Evolutionary conservation across 1,284 basidiomycete genomes (phyloP), one percentile per base, ranked within the genome.

Genomic region (Hemileia vastatrix): DNA sequence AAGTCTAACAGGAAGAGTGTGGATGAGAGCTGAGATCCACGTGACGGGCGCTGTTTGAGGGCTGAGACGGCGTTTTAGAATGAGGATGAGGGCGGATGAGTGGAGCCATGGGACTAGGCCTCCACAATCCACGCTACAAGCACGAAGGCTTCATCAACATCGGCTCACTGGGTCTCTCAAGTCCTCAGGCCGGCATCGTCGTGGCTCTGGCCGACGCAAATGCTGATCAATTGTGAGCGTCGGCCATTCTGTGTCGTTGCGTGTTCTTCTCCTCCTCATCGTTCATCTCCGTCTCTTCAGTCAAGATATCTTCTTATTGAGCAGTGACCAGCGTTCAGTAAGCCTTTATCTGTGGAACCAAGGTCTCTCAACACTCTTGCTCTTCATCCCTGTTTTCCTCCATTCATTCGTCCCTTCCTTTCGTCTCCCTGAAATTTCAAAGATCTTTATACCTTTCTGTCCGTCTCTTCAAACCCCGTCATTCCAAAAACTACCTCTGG

Each of bases 131-230:
- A 75, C 81, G 89, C 47, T 95, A 92, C 79, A 85, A 82, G n/a
- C 83, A 86, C 57, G 93, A 94, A 70, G 83, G 86, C 0, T 81
- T 97, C 51, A 80, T 95, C 64, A 80, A 84, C 67, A 86, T 90
- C 1, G 93, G 91, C 1, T 77, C 83, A 0, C 80, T 95, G 69
- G 93, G 92, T 0, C 78, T 98, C 18, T 69, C 68, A 18, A 81
- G 81, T 43, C 79, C 79, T n/a, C 81, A 74, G 18, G 67, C 83
- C 44, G 84, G 83, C 21, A 82, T 87, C 61, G 81, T 95, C 27
- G 81, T 89, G 53, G 93, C 92, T 1, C 87, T 92, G 71, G 94
- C 90, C 31, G 94, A 98, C 78, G 93, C 90, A 76, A 86, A 96
- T 74, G 92, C 88, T 3, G 92, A 97, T 76, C 91, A 95, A 74